A percentile compares a stretch with the other conserved stretches of the same genome.
Evolutionary conservation across 1,284 basidiomycete genomes (phyloP).

Genomic region (Puccinia novopanici): DNA sequence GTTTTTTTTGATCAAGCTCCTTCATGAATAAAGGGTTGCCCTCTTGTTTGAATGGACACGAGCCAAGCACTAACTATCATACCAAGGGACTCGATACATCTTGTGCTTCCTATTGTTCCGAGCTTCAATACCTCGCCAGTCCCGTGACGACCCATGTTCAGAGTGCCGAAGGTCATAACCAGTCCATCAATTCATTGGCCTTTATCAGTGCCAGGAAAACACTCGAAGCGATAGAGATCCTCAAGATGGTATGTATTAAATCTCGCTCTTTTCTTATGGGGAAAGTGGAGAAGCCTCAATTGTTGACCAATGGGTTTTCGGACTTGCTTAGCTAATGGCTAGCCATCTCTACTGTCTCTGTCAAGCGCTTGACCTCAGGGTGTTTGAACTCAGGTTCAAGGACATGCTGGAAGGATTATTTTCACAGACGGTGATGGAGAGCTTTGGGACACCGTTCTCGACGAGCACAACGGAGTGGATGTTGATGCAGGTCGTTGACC

Average conservation of each 20-base stretch:
- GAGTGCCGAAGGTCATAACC: slow-evolving; percentile 66
- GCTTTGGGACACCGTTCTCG: background rate
- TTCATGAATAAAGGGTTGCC: no score
- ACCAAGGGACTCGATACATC: slow-evolving; percentile 64
- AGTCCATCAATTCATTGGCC: slow-evolving; percentile 78
- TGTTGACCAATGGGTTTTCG: background rate
- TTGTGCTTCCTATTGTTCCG: slow-evolving; percentile 74
- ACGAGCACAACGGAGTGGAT: background rate
- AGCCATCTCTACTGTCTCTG: slow-evolving; percentile 44
- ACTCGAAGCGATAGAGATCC: slow-evolving; percentile 72
- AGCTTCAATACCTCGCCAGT: slow-evolving; percentile 78
- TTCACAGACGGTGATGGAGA: background rate
- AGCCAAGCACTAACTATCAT: no score
- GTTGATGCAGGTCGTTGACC: background rate
- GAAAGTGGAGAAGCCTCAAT: background rate
- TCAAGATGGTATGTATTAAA: slow-evolving; percentile 64
- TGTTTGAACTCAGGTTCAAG: slow-evolving; percentile 19
- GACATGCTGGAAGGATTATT: background rate
- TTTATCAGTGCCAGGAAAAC: slow-evolving; percentile 77
- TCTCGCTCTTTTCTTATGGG: background rate
- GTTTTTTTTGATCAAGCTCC: no score
- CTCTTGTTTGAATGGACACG: no score
- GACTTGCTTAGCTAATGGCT: slow-evolving; percentile 32
- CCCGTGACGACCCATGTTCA: slow-evolving; percentile 74
- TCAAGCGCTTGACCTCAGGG: slow-evolving; percentile 45